Percentiles rank a stretch among this genome's conserved stretches.
Evolutionary conservation across 2,329 filamentous ascomycete species (phyloP).

Genomic region (Aspergillus brunneoviolaceus): DNA sequence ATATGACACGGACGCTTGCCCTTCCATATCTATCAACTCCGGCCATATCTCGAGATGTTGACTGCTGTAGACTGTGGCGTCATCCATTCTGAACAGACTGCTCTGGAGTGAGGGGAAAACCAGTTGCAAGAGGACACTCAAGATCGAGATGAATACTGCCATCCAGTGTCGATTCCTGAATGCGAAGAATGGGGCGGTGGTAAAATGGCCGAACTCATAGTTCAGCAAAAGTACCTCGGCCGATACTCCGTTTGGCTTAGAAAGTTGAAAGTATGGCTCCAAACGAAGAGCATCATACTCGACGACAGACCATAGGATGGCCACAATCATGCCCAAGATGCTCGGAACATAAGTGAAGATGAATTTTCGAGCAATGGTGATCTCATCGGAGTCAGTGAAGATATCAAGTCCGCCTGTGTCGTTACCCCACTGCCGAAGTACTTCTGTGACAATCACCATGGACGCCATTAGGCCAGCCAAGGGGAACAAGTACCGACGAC

Average conservation of each 20-base stretch:
- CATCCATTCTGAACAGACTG: constrained; percentile 5
- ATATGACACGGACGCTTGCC: neutral
- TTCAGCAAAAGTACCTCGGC: constrained; percentile 10
- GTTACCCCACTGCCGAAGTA: constrained; percentile 3
- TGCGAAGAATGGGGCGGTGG: constrained; percentile 7
- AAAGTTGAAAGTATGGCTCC: constrained; percentile 10
- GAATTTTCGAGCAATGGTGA: constrained; percentile 1
- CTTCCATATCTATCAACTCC: neutral
- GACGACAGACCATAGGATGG: constrained; percentile 8
- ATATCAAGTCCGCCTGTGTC: constrained; percentile 4
- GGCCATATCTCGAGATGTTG: constrained; percentile 10
- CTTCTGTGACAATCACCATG: constrained; percentile 6
- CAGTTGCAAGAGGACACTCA: constrained; percentile 9
- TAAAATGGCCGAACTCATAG: constrained; percentile 11
- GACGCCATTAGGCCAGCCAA: constrained; percentile 4
- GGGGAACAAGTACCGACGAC: constrained; percentile 5
- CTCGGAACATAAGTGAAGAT: constrained; percentile 8
- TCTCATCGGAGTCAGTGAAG: constrained; percentile 5
- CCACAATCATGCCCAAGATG: constrained; percentile 6
- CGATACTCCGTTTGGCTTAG: constrained; percentile 4
- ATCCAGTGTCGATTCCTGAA: constrained; percentile 9
- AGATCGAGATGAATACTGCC: constrained; percentile 5
- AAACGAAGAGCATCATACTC: constrained; percentile 11
- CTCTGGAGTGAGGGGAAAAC: constrained; percentile 6
- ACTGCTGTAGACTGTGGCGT: neutral